phyloP scores from a whole-genome alignment of 306 rosid species.

The Prosopis cineraria region DNA sequence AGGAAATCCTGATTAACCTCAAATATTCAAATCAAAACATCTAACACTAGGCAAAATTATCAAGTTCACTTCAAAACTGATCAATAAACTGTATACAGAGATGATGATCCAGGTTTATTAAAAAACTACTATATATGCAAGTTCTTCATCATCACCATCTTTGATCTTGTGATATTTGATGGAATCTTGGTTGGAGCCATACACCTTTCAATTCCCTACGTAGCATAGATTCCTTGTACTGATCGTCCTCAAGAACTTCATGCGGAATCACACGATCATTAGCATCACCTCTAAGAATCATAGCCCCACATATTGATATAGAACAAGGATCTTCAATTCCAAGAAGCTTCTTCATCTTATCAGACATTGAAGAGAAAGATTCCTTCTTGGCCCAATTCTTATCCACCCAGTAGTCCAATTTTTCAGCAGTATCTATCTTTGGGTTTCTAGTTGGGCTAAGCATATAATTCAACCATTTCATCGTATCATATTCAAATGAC shows the following conservation, averaged over 20 bases:
- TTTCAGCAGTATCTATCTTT: too few relatives aligned
- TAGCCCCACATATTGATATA: background rate
- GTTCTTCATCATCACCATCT: too few relatives aligned
- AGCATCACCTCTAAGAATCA: too few relatives aligned
- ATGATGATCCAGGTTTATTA: background rate
- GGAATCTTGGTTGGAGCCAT: constrained; percentile 34
- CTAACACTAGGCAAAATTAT: too few relatives aligned
- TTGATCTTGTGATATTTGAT: background rate
- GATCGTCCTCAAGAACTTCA: background rate
- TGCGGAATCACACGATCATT: background rate
- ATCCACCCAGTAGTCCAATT: background rate
- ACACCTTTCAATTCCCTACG: constrained; percentile 20
- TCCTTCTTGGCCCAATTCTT: too few relatives aligned
- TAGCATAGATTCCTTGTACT: background rate
- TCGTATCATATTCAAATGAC: background rate
- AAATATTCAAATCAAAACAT: too few relatives aligned
- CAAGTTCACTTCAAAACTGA: too few relatives aligned
- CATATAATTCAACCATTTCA: background rate
- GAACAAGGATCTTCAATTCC: background rate
- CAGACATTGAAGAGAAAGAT: background rate
- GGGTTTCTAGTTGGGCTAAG: too few relatives aligned
- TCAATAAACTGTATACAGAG: too few relatives aligned
- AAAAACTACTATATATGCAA: too few relatives aligned
- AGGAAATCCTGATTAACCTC: too few relatives aligned
- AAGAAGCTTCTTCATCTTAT: background rate